A percentile compares a stretch with the other conserved stretches of the same genome.
Conservation (phyloP, 345 rosid genomes). For the Iberis pinnata region DNA sequence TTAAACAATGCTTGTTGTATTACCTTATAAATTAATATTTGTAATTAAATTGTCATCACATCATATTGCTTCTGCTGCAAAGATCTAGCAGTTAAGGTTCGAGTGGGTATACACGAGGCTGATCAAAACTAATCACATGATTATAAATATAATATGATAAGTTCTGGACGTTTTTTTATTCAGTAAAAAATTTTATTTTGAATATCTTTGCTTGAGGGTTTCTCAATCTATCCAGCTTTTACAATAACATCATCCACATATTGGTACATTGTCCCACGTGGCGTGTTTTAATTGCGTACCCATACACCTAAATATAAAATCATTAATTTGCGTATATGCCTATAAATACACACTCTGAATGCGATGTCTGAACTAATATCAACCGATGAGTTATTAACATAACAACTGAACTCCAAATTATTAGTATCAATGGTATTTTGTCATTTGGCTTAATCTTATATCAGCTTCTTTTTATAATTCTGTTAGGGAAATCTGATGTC, state of each 20-base stretch:
- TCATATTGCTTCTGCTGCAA: slow-evolving; percentile 15
- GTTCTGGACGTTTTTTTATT: not conserved
- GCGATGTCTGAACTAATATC: slow-evolving; percentile 26
- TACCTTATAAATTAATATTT: not conserved
- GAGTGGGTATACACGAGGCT: slow-evolving; percentile 17
- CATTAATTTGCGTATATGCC: slow-evolving; percentile 13
- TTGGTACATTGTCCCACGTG: slow-evolving; percentile 24
- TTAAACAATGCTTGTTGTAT: no score
- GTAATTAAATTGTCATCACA: not conserved
- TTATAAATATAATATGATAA: slow-evolving; percentile 14
- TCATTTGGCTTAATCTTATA: no score
- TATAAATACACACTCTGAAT: slow-evolving; percentile 27
- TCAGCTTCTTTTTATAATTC: no score
- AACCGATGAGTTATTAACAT: slow-evolving; percentile 27
- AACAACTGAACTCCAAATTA: slow-evolving; percentile 24
- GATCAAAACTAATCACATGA: slow-evolving; percentile 9
- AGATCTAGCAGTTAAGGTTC: slow-evolving; percentile 16
- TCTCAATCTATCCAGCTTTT: slow-evolving; percentile 24
- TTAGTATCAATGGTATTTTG: no score
- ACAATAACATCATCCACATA: slow-evolving; percentile 14
- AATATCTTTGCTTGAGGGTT: slow-evolving; percentile 23
- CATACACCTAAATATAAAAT: not conserved
- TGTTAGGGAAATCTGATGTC: no score
- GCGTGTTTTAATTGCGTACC: slow-evolving; percentile 14
- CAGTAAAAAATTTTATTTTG: slow-evolving; percentile 2